Conservation (phyloP, 2,329 filamentous ascomycete genomes). For the Cordyceps javanica region DNA sequence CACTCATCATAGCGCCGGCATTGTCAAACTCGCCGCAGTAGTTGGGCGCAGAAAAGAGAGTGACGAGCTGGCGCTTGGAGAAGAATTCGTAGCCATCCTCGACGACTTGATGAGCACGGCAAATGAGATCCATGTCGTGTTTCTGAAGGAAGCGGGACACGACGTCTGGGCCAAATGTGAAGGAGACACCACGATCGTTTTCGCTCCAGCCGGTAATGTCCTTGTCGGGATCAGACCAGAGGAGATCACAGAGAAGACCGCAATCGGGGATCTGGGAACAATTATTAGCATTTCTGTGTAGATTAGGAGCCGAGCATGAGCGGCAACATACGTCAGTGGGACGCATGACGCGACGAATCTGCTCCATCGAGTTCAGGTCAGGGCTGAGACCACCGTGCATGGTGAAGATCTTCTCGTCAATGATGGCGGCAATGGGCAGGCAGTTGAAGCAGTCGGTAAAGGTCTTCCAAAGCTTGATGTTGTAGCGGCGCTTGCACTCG, state of each 20-base stretch:
- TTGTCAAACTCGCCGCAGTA: slow-evolving; percentile 99
- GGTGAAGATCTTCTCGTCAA: slow-evolving; percentile 99
- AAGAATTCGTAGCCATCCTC: slow-evolving; percentile 99
- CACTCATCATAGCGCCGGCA: slow-evolving; percentile 99
- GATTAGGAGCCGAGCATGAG: slow-evolving; percentile 18
- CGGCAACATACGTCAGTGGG: slow-evolving; percentile 82
- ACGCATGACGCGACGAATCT: slow-evolving; percentile 97
- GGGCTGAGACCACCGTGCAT: slow-evolving; percentile 98
- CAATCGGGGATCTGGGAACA: slow-evolving; percentile 85
- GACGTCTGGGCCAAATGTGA: slow-evolving; percentile 96
- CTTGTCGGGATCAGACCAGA: slow-evolving; percentile 99
- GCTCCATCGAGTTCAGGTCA: slow-evolving; percentile 98
- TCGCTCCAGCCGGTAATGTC: slow-evolving; percentile 99
- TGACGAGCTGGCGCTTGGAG: slow-evolving; percentile 95
- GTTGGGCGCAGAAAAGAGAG: slow-evolving; percentile 95
- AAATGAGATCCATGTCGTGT: slow-evolving; percentile 99
- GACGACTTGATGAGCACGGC: slow-evolving; percentile 95
- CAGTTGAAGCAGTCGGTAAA: slow-evolving; percentile 99
- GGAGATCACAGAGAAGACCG: slow-evolving; percentile 90
- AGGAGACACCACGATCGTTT: slow-evolving; percentile 97
- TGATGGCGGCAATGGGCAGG: slow-evolving; percentile 94
- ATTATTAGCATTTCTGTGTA: slow-evolving; percentile 13
- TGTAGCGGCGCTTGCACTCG: slow-evolving; percentile 98
- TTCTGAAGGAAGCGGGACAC: slow-evolving; percentile 97
- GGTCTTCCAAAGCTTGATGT: slow-evolving; percentile 99